Conservation (phyloP, 805 yeast genomes). For the Jamesozyma spencerorum region DNA sequence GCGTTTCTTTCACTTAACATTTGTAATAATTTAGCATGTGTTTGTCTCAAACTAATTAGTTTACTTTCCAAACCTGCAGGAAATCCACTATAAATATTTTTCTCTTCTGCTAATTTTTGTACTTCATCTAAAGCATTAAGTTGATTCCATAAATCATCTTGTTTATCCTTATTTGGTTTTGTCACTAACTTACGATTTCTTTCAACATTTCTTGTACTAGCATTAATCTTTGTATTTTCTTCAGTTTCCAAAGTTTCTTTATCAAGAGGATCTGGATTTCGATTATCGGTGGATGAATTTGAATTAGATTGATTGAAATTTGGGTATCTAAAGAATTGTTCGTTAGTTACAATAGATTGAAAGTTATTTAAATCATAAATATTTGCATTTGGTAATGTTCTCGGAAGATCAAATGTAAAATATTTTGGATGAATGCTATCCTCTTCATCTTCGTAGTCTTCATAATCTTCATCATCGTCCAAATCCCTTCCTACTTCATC, state of each 20-base stretch:
- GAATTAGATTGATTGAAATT: no score
- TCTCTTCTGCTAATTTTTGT: conserved; percentile 41
- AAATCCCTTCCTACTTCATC: conserved; percentile 3
- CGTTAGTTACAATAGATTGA: no score
- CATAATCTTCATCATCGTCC: conserved; percentile 10
- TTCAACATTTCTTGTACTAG: no score
- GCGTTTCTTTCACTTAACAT: conserved; percentile 28
- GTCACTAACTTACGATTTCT: conserved; percentile 13
- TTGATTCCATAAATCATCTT: conserved; percentile 58
- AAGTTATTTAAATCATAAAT: background rate
- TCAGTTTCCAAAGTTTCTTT: background rate
- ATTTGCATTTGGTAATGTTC: conserved; percentile 6
- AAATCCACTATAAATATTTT: conserved; percentile 38
- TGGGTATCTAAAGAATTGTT: no score
- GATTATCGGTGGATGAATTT: no score
- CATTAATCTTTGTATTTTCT: background rate
- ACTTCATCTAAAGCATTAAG: conserved; percentile 78
- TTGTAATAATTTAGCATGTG: conserved; percentile 41
- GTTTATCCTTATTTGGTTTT: conserved; percentile 10
- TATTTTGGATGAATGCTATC: background rate
- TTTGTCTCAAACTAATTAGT: conserved; percentile 44
- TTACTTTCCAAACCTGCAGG: conserved; percentile 31
- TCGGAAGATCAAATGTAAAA: background rate
- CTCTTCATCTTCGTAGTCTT: background rate
- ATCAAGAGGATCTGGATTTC: no score